A percentile compares a stretch with the other conserved stretches of the same genome.
These are phyloP conservation scores for Scheffersomyces cryptocercus DNA, from an alignment of 1,139 yeast species.

Conservation along the genomic window DNA sequence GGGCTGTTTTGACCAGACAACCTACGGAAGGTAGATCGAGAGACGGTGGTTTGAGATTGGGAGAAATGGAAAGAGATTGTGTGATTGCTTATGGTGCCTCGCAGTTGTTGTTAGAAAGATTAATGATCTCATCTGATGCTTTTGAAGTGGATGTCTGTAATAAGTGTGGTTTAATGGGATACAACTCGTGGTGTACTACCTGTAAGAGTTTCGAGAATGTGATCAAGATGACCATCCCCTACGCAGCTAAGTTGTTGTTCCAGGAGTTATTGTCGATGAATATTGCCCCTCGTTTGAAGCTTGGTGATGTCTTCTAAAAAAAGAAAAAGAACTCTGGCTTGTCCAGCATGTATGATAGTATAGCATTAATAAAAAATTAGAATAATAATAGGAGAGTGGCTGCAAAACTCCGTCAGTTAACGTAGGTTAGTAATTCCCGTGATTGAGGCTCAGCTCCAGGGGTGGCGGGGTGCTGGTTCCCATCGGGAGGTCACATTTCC, in stretches of 20 bases:
- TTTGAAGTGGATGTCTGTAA: slow-evolving; percentile 96
- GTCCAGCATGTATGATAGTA: slow-evolving; percentile 1
- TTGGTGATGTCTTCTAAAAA: slow-evolving; percentile 74
- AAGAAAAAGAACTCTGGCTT: background rate
- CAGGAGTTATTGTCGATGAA: slow-evolving; percentile 97
- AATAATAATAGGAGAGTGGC: background rate
- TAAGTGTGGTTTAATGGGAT: slow-evolving; percentile 97
- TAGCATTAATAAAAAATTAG: background rate
- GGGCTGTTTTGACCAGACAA: slow-evolving; percentile 96
- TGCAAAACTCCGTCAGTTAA: background rate
- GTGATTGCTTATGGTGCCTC: slow-evolving; percentile 99
- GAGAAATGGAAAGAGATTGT: slow-evolving; percentile 99
- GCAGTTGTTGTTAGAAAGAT: slow-evolving; percentile 85
- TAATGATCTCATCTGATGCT: slow-evolving; percentile 97
- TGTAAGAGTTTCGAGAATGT: slow-evolving; percentile 88
- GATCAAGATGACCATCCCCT: slow-evolving; percentile 94
- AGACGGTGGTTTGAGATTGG: slow-evolving; percentile 98
- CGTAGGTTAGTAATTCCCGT: too few relatives aligned
- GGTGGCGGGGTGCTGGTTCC: too few relatives aligned
- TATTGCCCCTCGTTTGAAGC: slow-evolving; percentile 90
- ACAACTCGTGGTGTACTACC: slow-evolving; percentile 95
- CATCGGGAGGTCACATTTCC: too few relatives aligned
- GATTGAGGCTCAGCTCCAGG: too few relatives aligned
- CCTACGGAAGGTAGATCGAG: slow-evolving; percentile 99
- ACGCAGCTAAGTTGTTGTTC: slow-evolving; percentile 94